Evolutionary conservation across 768 basidiomycete species (phyloP).

Genomic region (Hortiboletus flavorubellus): DNA sequence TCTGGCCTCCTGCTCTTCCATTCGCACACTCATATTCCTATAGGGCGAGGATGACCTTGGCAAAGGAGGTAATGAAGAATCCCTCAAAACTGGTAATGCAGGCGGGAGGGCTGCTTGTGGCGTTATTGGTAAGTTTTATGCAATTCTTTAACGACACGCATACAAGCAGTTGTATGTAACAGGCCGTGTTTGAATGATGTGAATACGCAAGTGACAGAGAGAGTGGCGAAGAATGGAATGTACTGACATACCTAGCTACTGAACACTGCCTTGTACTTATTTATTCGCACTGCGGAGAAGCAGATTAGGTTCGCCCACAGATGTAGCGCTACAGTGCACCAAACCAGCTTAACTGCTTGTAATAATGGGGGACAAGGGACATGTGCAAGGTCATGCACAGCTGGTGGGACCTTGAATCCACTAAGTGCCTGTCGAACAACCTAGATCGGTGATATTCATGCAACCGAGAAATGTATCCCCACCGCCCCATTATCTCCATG

Average conservation of each 20-base stretch:
- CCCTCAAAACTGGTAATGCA: constrained; percentile 76
- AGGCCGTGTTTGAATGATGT: constrained; percentile 21
- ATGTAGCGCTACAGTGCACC: not conserved
- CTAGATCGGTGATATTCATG: not conserved
- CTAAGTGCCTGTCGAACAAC: not conserved
- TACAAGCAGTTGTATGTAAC: not conserved
- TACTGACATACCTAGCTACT: constrained; percentile 1
- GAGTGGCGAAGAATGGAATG: not conserved
- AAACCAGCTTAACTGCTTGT: not conserved
- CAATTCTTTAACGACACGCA: not conserved
- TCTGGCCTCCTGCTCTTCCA: not conserved
- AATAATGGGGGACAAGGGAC: not conserved
- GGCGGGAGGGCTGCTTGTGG: constrained; percentile 78
- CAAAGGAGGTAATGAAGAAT: constrained; percentile 62
- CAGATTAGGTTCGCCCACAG: not conserved
- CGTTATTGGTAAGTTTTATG: constrained; percentile 55
- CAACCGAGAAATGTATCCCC: not conserved
- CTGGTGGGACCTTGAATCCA: not conserved
- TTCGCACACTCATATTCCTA: constrained; percentile 7
- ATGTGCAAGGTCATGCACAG: not conserved
- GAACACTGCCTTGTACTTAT: constrained; percentile 9
- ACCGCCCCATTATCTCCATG: not conserved
- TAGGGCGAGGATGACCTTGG: constrained; percentile 81
- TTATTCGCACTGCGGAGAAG: constrained; percentile 12
- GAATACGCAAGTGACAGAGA: not conserved